phyloP scores from a whole-genome alignment of 192 early-diverging fungal species.

The Phlyctochytrium planicorne region DNA sequence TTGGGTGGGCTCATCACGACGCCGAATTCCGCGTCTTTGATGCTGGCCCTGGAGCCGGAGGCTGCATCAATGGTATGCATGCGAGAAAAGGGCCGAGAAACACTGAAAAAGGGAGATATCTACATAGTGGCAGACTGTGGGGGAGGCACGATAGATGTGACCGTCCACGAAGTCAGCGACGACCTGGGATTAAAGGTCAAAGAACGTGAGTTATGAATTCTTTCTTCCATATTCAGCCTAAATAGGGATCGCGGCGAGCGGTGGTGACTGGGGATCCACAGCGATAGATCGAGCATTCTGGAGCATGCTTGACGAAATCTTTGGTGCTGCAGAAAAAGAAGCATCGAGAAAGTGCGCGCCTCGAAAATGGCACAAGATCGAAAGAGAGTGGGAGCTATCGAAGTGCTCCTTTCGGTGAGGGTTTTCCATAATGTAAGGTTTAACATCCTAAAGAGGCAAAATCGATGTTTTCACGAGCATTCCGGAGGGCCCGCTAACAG shows the following conservation, averaged over 20 bases:
- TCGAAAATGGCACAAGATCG: background rate
- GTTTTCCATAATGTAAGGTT: too few relatives aligned
- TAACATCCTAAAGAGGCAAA: too few relatives aligned
- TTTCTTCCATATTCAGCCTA: conserved; percentile 3
- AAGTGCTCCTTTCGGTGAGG: conserved; percentile 14
- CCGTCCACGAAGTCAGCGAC: conserved; percentile 10
- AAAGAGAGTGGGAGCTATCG: conserved; percentile 17
- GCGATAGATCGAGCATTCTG: conserved; percentile 15
- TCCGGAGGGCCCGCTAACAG: too few relatives aligned
- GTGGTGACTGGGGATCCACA: conserved; percentile 22
- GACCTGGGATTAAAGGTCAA: conserved; percentile 8
- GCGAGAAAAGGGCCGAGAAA: background rate
- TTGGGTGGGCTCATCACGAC: conserved; percentile 7
- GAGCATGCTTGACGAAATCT: conserved; percentile 12
- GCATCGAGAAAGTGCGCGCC: background rate
- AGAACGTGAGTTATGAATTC: conserved; percentile 2
- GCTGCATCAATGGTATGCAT: conserved; percentile 7
- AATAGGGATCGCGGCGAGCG: background rate
- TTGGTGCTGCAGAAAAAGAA: background rate
- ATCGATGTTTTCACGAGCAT: too few relatives aligned
- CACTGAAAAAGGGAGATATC: conserved; percentile 8
- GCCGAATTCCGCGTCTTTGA: background rate
- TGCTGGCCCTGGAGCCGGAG: conserved; percentile 15
- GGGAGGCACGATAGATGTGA: conserved; percentile 21
- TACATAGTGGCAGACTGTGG: conserved; percentile 22